phyloP scores from a whole-genome alignment of 2,329 filamentous ascomycete species.

The Colletotrichum sublineola region DNA sequence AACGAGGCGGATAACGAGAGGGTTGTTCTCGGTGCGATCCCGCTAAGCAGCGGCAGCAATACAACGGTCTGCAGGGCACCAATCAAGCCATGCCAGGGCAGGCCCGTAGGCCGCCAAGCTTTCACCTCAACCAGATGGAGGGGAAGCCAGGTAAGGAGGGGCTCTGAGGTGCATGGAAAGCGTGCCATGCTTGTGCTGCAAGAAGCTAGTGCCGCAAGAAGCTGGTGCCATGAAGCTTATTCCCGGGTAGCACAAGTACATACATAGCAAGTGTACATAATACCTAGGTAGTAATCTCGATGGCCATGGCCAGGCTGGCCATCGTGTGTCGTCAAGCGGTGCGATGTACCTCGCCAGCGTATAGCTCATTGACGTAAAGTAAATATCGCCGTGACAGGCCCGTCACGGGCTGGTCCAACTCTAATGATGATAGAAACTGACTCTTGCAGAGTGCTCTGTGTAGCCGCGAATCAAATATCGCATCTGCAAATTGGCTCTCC shows the following conservation, averaged over 20 bases:
- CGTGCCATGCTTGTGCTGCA: slow-evolving; percentile 29
- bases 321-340: neutral
- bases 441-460: slow-evolving; percentile 18
- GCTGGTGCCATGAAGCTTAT: slow-evolving; percentile 39
- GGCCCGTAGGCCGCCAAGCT: slow-evolving; percentile 30
- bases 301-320: slow-evolving; percentile 1
- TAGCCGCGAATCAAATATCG: slow-evolving; percentile 31
- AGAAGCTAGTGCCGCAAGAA: slow-evolving; percentile 30
- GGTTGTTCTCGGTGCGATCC: slow-evolving; percentile 18
- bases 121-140: neutral
- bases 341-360: neutral
- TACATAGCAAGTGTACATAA: too few relatives aligned
- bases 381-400: slow-evolving; percentile 3
- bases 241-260: neutral
- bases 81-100: slow-evolving; percentile 29
- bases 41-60: slow-evolving; percentile 38
- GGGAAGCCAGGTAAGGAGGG: neutral
- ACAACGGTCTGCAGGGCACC: slow-evolving; percentile 40
- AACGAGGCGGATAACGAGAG: slow-evolving; percentile 16
- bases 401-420: slow-evolving; percentile 8
- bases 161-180: slow-evolving; percentile 26
- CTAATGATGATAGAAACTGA: slow-evolving; percentile 17
- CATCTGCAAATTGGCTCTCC: slow-evolving; percentile 33
- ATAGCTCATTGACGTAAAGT: neutral
- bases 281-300: neutral